Percentiles rank a stretch among this genome's conserved stretches.
Conservation (phyloP, 208 protist genomes). For the Trypanosoma congolense region DNA sequence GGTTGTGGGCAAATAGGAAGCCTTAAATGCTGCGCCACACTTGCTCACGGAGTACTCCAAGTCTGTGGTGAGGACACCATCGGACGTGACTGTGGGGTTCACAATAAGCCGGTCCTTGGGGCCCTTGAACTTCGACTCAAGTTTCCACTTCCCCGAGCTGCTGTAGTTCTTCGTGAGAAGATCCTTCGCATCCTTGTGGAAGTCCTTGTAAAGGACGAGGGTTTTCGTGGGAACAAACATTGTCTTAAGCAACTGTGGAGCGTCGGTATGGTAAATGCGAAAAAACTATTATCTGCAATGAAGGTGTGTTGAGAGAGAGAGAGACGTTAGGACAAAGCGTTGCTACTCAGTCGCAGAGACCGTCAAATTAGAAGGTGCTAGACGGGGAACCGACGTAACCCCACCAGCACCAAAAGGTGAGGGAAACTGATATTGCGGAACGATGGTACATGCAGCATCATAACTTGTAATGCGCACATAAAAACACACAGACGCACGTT, state of each 20-base stretch:
- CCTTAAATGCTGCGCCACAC: slow-evolving; percentile 44
- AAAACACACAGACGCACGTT: no score
- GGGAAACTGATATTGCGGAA: no score
- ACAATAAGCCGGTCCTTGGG: slow-evolving; percentile 49
- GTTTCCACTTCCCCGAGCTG: slow-evolving; percentile 41
- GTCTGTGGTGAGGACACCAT: slow-evolving; percentile 37
- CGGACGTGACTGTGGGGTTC: slow-evolving; percentile 46
- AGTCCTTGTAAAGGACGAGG: slow-evolving; percentile 64
- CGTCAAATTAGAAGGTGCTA: no score
- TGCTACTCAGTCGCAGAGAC: no score
- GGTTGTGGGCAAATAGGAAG: slow-evolving; percentile 40
- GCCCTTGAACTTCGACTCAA: slow-evolving; percentile 80
- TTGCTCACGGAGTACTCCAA: slow-evolving; percentile 46
- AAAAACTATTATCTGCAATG: not conserved
- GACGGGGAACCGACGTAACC: no score
- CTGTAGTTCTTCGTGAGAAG: slow-evolving; percentile 68
- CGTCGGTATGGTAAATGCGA: not conserved
- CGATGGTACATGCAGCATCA: no score
- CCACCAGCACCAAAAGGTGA: no score
- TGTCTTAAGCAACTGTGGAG: not conserved
- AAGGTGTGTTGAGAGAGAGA: not conserved
- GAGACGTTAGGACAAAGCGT: no score
- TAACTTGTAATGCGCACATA: no score
- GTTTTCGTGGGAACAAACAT: slow-evolving; percentile 15
- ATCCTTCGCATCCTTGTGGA: slow-evolving; percentile 73